Evolutionary conservation across 805 yeast genomes (phyloP), one percentile per base, ranked within the genome.

Genomic region (Starmera caribaea): DNA sequence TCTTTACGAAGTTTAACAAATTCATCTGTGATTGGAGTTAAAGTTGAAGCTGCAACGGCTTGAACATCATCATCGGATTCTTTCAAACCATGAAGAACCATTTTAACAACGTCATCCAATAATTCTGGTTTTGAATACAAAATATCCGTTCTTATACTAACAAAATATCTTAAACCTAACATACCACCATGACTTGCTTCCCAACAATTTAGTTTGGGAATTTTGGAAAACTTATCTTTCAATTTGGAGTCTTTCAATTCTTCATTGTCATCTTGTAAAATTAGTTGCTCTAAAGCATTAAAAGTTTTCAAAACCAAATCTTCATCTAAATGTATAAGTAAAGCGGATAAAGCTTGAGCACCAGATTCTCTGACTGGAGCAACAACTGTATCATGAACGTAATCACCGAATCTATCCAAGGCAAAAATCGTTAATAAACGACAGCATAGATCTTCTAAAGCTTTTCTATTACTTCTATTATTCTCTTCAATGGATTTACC

Each of bases 141-240:
- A n/a, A 88, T 71, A 46, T 84, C 92, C 0, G 87, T 78, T 50
- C 95, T 71, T 4, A 90, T 87, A 43, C 95, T 81, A 10, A 90
- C 98, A 49, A 92, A 80, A 59, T 92, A 92, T 38, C 95, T 69
- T 38, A 92, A 66, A 0, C 97, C 98, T 11, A 92, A 72, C 80
- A 92, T 79, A 37, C 97, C 99, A 49, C 97, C 98, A 66, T 92
- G 98, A 43, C 92, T 84, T 3, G 96, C 97, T 57, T 94, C 97
- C 98, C 98, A 92, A 40, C 88, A 73, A 4, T 81, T 76, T 14
- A 63, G 54, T 34, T 70, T 64, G 11, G 66, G 58, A 2, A 24
- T 58, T 39, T 49, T 56, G 16, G 15, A 9, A 32, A 9, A 8
- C 8, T 32, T 32, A 15, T 32, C 27, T 15, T 16, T 13, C 9